These are phyloP conservation scores for Basipetospora chlamydospora DNA, from an alignment of 2,329 filamentous ascomycete genomes.

Conservation along the genomic window DNA sequence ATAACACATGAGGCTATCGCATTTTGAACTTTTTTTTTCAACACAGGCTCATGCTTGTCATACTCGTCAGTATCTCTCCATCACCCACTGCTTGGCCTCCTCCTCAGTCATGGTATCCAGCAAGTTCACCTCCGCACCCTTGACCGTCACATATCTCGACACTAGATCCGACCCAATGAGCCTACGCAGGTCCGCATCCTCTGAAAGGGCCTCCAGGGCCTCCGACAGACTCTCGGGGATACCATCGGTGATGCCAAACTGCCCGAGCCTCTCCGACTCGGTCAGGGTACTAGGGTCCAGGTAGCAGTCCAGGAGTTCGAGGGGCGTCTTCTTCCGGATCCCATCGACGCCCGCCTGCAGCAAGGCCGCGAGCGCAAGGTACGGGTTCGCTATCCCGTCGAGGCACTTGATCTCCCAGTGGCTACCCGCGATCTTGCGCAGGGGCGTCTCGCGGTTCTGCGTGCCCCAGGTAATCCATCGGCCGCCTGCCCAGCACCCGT, in stretches of 20 bases:
- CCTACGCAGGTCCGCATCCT: constrained; percentile 29
- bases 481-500: constrained; percentile 66
- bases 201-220: constrained; percentile 35
- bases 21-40: neutral
- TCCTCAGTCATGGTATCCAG: constrained; percentile 31
- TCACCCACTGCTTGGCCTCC: constrained; percentile 41
- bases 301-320: constrained; percentile 38
- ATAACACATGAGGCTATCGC: too few relatives aligned
- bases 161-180: constrained; percentile 36
- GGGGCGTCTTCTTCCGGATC: constrained; percentile 15
- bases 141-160: constrained; percentile 40
- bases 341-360: constrained; percentile 17
- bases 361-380: constrained; percentile 36
- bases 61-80: constrained; percentile 54
- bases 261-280: constrained; percentile 26
- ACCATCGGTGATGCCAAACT: constrained; percentile 36
- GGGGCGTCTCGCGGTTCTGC: constrained; percentile 62
- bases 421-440: constrained; percentile 49
- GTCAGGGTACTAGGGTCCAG: constrained; percentile 38
- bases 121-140: constrained; percentile 40
- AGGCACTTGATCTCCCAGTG: constrained; percentile 69
- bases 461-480: constrained; percentile 69
- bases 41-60: too few relatives aligned
- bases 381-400: constrained; percentile 71
- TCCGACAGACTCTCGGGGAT: constrained; percentile 40